A percentile compares a stretch with the other conserved stretches of the same genome.
These are phyloP conservation scores for Pythium grandisporangium DNA, from an alignment of 352 stramenopile genomes.

Conservation along the genomic window DNA sequence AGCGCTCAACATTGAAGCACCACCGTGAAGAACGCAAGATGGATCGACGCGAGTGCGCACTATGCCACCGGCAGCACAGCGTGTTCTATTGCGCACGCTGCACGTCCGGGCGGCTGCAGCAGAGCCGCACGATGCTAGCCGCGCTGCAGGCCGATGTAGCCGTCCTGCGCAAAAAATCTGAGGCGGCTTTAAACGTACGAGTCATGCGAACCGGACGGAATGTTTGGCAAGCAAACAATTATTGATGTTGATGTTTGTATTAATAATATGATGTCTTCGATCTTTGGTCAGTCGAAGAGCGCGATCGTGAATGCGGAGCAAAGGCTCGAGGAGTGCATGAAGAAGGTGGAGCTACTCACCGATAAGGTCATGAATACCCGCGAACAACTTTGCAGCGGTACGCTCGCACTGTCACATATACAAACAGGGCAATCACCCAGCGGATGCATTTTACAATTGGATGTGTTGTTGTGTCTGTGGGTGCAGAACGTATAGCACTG, in stretches of 20 bases:
- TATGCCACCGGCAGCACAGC: slow-evolving; percentile 37
- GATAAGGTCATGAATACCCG: slow-evolving; percentile 63
- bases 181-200: slow-evolving; percentile 50
- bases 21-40: background rate
- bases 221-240: background rate
- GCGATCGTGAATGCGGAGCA: slow-evolving; percentile 39
- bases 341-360: slow-evolving; percentile 40
- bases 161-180: slow-evolving; percentile 71
- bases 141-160: slow-evolving; percentile 70
- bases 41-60: slow-evolving; percentile 34
- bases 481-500: slow-evolving; percentile 37
- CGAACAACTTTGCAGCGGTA: slow-evolving; percentile 57
- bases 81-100: slow-evolving; percentile 60
- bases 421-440: too few species aligned
- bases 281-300: slow-evolving; percentile 29
- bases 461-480: background rate
- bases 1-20: too few species aligned
- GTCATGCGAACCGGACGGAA: background rate
- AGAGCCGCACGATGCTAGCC: slow-evolving; percentile 64
- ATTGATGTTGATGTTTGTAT: too few species aligned
- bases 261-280: background rate
- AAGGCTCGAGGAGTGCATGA: slow-evolving; percentile 36
- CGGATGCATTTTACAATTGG: too few species aligned
- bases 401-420: background rate
- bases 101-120: slow-evolving; percentile 57